Base-by-base conservation (phyloP, 495 filamentous ascomycete species). In the Daldinia concentrica region DNA sequence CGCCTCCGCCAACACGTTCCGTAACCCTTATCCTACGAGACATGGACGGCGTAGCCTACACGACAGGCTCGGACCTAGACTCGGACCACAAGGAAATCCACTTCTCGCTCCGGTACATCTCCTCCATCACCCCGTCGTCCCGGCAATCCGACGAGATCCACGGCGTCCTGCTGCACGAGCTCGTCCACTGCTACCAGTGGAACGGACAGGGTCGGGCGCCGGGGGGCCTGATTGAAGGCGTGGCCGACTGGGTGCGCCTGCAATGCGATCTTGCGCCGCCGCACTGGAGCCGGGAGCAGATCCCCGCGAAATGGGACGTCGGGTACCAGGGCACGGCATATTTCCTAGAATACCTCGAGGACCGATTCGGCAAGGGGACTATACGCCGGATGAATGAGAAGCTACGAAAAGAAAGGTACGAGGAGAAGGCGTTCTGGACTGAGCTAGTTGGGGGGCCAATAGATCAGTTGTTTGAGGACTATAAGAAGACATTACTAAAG, bases 111-210 rank as follows among this genome's bases (percentile, higher is more conserved):
- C 81, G 86, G 58, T 97, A 97, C 81, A 90, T 98, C 73, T 69
- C 76, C 36, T 62, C 79, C 14, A 76, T 80, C 62, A 77, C 82
- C 62, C 79, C 83, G 2, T 1, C 74, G 0, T 58, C 79, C 1
- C 82, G 82, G 12, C 78, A 78, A 14, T 52, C 78, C n/a, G 73
- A 86, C 34, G 95, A 99, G 81, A 89, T 98, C 63, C 79, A 84
- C 11, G 95, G 95, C 41, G 93, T 99, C 2, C 74, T 99, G 8
- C 88, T 89, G 0, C 95, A 99, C 78, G 95, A 99, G 80, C 90
- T 98, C 68, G 95, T 98, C 11, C 95, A 99, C 77, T 98, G 94
- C 82, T 97, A 91, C 81, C 95, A 99, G 77, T 93, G 92, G 79
- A 88, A 91, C 59, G 91, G 85, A 1, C 82, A 79, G 2, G 87